These are phyloP conservation scores for Lentinula sp. DNA, from an alignment of 768 basidiomycete genomes.

Conservation along the genomic window DNA sequence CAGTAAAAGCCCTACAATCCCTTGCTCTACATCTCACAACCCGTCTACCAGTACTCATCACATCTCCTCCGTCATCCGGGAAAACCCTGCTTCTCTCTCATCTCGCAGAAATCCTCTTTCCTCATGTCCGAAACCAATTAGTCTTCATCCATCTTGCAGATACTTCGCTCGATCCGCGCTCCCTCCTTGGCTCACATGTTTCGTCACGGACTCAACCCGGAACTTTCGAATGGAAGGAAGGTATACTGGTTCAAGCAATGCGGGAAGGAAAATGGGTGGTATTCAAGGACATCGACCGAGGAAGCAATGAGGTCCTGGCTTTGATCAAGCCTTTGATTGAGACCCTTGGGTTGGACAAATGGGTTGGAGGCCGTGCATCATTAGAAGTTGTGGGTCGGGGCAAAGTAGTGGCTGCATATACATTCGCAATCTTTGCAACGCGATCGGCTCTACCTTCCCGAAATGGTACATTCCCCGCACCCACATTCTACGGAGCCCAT, in stretches of 20 bases:
- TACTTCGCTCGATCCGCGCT: constrained; percentile 90
- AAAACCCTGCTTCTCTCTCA: constrained; percentile 78
- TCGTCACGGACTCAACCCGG: constrained; percentile 82
- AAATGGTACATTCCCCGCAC: constrained; percentile 40
- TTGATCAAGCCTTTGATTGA: constrained; percentile 82
- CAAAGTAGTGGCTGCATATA: constrained; percentile 65
- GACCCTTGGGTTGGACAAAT: constrained; percentile 59
- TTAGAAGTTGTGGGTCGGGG: constrained; percentile 74
- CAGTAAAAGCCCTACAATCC: constrained; percentile 48
- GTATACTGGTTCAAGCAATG: constrained; percentile 85
- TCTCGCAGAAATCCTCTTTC: constrained; percentile 62
- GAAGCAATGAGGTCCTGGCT: constrained; percentile 83
- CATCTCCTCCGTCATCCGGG: constrained; percentile 83
- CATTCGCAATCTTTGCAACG: constrained; percentile 87
- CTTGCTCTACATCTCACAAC: constrained; percentile 62
- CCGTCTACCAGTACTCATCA: constrained; percentile 73
- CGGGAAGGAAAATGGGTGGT: constrained; percentile 89
- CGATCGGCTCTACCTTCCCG: constrained; percentile 54
- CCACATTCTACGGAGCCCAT: constrained; percentile 81
- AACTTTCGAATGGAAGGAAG: constrained; percentile 95
- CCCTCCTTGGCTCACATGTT: constrained; percentile 87
- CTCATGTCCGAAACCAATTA: constrained; percentile 57
- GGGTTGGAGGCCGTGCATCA: constrained; percentile 66
- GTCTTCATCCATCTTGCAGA: constrained; percentile 90
- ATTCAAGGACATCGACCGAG: constrained; percentile 88